These are phyloP conservation scores for Xylaria digitata DNA, from an alignment of 2,329 filamentous ascomycete genomes.

Conservation along the genomic window DNA sequence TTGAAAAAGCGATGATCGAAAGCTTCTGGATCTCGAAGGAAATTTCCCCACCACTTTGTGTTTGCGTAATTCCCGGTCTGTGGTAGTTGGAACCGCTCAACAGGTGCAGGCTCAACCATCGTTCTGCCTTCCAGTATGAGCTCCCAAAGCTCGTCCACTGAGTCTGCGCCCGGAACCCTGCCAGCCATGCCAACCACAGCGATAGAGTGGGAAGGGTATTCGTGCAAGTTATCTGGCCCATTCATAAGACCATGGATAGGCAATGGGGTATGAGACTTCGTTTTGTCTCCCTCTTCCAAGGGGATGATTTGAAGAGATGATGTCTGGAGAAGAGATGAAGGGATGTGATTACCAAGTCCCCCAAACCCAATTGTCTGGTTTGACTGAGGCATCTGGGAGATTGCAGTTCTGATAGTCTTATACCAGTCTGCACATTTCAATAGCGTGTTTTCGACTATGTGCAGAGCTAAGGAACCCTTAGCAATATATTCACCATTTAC, in stretches of 20 bases:
- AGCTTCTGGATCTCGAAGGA: constrained; percentile 41
- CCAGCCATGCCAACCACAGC: constrained; percentile 53
- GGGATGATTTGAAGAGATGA: constrained; percentile 6
- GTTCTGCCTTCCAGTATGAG: constrained; percentile 39
- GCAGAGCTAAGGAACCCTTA: background rate
- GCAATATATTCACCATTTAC: constrained; percentile 14
- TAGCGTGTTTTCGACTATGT: constrained; percentile 14
- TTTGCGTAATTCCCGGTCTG: constrained; percentile 8
- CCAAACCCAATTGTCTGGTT: constrained; percentile 7
- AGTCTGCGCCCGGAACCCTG: constrained; percentile 48
- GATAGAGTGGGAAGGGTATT: constrained; percentile 44
- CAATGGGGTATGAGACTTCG: background rate
- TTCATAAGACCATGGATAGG: background rate
- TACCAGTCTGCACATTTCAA: constrained; percentile 22
- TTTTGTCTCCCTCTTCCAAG: background rate
- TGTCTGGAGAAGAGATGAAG: constrained; percentile 9
- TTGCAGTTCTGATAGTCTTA: constrained; percentile 6
- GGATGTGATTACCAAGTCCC: constrained; percentile 27
- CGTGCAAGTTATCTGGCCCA: background rate
- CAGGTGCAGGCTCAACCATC: constrained; percentile 15
- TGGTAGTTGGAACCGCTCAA: constrained; percentile 10
- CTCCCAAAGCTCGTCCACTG: constrained; percentile 50
- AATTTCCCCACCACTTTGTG: constrained; percentile 43
- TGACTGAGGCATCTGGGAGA: background rate
- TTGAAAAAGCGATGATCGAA: constrained; percentile 47